These are phyloP conservation scores for Climacium dendroides DNA, from an alignment of 225 moss, liverwort and hornwort species.

Conservation along the genomic window DNA sequence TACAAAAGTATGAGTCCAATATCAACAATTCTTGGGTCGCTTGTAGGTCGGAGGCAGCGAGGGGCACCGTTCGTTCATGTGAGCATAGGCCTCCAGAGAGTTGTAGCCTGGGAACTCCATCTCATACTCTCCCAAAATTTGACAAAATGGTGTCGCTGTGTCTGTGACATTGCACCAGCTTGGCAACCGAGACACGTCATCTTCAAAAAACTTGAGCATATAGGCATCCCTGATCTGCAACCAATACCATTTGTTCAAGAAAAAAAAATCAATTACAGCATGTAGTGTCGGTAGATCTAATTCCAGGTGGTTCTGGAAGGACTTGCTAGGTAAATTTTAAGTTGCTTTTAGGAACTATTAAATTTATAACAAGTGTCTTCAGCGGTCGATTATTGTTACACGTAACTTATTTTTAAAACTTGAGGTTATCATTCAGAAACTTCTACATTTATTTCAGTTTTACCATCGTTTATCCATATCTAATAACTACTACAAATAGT, in stretches of 20 bases:
- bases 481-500: too few species aligned
- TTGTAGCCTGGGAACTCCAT: constrained; percentile 80
- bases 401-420: too few species aligned
- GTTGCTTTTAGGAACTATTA: not conserved
- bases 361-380: not conserved
- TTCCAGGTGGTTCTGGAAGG: not conserved
- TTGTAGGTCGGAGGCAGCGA: constrained; percentile 59
- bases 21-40: constrained; percentile 45
- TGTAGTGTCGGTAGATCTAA: not conserved
- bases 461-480: not conserved
- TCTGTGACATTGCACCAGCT: constrained; percentile 54
- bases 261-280: not conserved
- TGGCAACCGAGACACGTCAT: constrained; percentile 52
- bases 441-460: not conserved
- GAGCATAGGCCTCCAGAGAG: constrained; percentile 51
- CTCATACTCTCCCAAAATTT: constrained; percentile 65
- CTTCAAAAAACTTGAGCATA: constrained; percentile 78
- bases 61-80: constrained; percentile 87
- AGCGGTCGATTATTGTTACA: too few species aligned
- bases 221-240: constrained; percentile 84
- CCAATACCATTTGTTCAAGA: not conserved
- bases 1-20: not conserved
- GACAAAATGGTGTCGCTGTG: constrained; percentile 46
- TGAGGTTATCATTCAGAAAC: too few species aligned
- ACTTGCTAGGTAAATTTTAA: not conserved